Evolutionary conservation across 305 asterid genomes (phyloP), one percentile per base, ranked within the genome.

Genomic region (Solanum hybrid): DNA sequence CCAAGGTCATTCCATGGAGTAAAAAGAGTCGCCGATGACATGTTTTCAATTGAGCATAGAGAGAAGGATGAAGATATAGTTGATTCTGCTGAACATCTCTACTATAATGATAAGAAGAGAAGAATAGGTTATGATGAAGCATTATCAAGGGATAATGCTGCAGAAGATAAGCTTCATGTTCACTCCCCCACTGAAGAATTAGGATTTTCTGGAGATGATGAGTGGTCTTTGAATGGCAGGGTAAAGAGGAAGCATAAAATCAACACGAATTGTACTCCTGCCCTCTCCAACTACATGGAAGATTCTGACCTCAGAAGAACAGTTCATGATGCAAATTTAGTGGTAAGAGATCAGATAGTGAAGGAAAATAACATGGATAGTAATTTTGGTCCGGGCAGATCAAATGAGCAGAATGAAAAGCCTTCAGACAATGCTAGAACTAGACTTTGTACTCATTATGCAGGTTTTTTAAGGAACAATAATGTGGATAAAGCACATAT

Each of bases 121-220:
- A 94, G 95, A 90, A 24, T 89, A 24, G 88, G 90, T 88, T 90
- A 90, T 86, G 91, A 90, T 86, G 92, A 69, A 76, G 73, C 90
- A 91, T 88, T 90, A 74, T 88, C 87, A 37, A 90, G 82, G 39
- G 89, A 88, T 90, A 76, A 90, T 88, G 86, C 86, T 67, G 79
- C 90, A 64, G 94, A 90, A 89, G 77, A 90, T 91, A 92, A 31
- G 87, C 71, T 84, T 88, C 90, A 87, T 37, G 73, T 81, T 87
- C 89, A 18, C 87, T 61, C 90, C 81, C 83, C 80, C 57, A 78
- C 35, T 51, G 86, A 77, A 37, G 85, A 36, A 28, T 39, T 73
- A 26, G 13, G 75, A 31, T 87, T 36, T 73, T 33, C 73, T 74
- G 74, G 82, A 39, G 89, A 79, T 29, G 69, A 35, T 20, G 82